Conservation (phyloP, 139 green algal species). For the Haematococcus sp. region DNA sequence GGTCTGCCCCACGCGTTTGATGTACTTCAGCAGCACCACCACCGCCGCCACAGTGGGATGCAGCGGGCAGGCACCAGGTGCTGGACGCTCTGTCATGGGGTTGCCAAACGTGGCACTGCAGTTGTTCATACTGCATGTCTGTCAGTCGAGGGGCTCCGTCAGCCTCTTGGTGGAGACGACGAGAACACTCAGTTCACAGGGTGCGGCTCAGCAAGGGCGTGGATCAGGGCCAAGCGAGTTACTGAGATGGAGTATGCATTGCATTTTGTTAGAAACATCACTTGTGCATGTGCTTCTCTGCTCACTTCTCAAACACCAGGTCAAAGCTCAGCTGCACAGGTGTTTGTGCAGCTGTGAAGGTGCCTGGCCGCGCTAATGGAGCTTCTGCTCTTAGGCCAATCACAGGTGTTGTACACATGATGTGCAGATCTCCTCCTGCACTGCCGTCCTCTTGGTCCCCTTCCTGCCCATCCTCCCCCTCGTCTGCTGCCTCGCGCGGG, state of each 20-base stretch:
- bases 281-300: neutral
- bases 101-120: constrained; percentile 8
- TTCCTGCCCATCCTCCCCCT: too few relatives aligned
- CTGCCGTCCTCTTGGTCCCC: too few relatives aligned
- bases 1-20: neutral
- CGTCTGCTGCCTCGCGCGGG: too few relatives aligned
- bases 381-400: neutral
- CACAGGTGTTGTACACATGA: neutral
- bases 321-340: neutral
- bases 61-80: neutral
- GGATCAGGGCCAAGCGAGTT: too few relatives aligned
- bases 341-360: neutral
- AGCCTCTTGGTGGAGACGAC: too few relatives aligned
- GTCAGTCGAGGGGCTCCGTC: too few relatives aligned
- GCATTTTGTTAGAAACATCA: too few relatives aligned
- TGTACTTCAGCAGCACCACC: constrained; percentile 7
- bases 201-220: too few relatives aligned
- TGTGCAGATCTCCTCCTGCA: neutral
- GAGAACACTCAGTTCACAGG: too few relatives aligned
- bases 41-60: neutral
- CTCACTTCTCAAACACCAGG: constrained; percentile 8
- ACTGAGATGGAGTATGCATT: too few relatives aligned
- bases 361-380: neutral
- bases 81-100: neutral
- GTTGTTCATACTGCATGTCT: neutral